Base-by-base conservation (phyloP, 257 asterid species). In the Anisodus acutangulus region DNA sequence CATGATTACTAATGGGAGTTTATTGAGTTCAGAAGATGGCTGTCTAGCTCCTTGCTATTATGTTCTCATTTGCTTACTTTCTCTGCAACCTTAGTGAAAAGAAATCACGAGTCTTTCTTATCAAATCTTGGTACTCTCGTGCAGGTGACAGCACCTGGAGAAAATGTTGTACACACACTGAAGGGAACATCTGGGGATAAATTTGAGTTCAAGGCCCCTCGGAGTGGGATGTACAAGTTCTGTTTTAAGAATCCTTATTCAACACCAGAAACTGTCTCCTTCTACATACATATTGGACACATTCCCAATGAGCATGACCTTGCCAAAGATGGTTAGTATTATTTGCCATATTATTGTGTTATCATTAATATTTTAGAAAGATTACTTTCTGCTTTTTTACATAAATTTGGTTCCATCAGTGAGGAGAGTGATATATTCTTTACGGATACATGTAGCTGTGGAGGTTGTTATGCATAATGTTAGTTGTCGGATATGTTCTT, bases 221-320 rank as follows among this genome's bases (percentile, higher is more conserved):
- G 78, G 83, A 89, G 83, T 81, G 99, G 99, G 86, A 93, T 96
- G 98, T 87, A 93, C 91, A 96, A 93, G 87, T 96, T 96, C 51
- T 96, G 99, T 88, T 95, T 95, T 89, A 94, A 94, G 82, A 95
- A 95, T 82, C 91, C 97, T 78, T 84, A 89, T 12, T 87, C 92
- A 41, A 62, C 90, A 31, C 97, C 98, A 9, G 98, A 94, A 89
- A 81, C 94, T 1, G 96, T 95, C 87, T 92, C 99, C 82, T 95
- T 95, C 92, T 88, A 89, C 91, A 92, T 95, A 62, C 99, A 94
- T 47, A 88, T 89, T 3, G 99, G 99, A 80, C 98, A 93, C 86
- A 92, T 95, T 67, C 98, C 99, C 54, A 86, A 74, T 31, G 87
- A 92, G 66, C 94, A 93, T 47, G 90, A 94, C 91, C 93, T 95